A percentile compares a stretch with the other conserved stretches of the same genome.
Evolutionary conservation across 2,329 filamentous ascomycete genomes (phyloP).

Genomic region (Cadophora luteo-olivacea): DNA sequence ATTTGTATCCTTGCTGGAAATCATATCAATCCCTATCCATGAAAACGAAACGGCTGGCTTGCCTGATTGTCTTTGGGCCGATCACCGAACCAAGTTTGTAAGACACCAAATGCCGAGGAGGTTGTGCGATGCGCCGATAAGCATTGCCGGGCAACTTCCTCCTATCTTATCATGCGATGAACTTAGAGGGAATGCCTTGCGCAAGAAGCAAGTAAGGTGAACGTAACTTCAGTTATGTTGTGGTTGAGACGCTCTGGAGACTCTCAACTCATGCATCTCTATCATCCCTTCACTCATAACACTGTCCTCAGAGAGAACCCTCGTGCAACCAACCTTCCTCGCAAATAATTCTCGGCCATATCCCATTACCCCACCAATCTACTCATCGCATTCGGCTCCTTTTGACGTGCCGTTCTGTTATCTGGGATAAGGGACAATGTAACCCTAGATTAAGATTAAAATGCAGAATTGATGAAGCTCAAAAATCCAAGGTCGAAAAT

Average conservation of each 20-base stretch:
- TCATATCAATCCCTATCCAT: constrained; percentile 1
- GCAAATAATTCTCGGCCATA: not conserved
- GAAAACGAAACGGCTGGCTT: not conserved
- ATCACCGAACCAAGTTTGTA: constrained; percentile 4
- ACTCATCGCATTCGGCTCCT: not conserved
- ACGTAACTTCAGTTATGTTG: not conserved
- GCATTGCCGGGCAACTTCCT: not conserved
- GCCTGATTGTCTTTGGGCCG: not conserved
- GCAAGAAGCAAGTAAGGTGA: not conserved
- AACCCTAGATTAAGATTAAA: constrained; percentile 5
- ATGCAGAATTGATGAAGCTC: not conserved
- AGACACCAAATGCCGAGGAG: not conserved
- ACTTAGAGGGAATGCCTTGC: not conserved
- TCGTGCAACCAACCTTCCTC: constrained; percentile 1
- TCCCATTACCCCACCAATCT: constrained; percentile 6
- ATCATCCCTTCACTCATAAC: constrained; percentile 1
- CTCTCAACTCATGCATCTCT: not conserved
- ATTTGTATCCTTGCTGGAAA: constrained; percentile 9
- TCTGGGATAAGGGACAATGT: constrained; percentile 6
- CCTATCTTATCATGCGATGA: not conserved
- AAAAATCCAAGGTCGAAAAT: constrained; percentile 10
- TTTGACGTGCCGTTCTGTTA: constrained; percentile 7
- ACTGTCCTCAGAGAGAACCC: not conserved
- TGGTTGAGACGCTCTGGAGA: not conserved
- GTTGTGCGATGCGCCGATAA: not conserved